Evolutionary conservation across 352 stramenopile genomes (phyloP).

Genomic region (Lagenidium sp.): DNA sequence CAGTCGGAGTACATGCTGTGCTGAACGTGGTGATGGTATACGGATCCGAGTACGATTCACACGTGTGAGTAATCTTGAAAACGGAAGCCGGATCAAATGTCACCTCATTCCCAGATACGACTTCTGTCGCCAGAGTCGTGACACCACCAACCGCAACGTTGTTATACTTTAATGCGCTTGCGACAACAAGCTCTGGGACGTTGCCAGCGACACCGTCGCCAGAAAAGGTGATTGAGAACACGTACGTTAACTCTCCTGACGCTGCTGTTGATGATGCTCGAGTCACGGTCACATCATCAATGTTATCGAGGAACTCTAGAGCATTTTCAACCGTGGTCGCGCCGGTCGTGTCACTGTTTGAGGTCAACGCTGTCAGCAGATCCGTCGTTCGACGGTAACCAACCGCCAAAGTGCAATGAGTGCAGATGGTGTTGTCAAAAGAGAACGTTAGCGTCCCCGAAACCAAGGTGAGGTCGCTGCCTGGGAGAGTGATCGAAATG

Average conservation of each 20-base stretch:
- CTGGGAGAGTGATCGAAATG: slow-evolving; percentile 63
- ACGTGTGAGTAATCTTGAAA: slow-evolving; percentile 61
- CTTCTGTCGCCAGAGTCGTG: slow-evolving; percentile 26
- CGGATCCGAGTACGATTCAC: slow-evolving; percentile 82
- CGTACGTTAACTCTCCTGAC: slow-evolving; percentile 43
- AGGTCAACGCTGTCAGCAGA: slow-evolving; percentile 28
- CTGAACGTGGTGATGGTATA: slow-evolving; percentile 42
- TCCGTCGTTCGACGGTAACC: slow-evolving; percentile 33
- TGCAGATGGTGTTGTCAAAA: slow-evolving; percentile 57
- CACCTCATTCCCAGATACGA: slow-evolving; percentile 32
- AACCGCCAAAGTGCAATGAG: slow-evolving; percentile 61
- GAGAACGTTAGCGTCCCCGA: slow-evolving; percentile 32
- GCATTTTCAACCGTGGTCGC: slow-evolving; percentile 14
- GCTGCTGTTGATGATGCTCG: slow-evolving; percentile 8
- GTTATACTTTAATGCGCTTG: slow-evolving; percentile 29
- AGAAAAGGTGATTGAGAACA: slow-evolving; percentile 84
- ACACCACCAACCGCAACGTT: slow-evolving; percentile 11
- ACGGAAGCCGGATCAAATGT: slow-evolving; percentile 21
- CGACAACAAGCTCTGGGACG: slow-evolving; percentile 62
- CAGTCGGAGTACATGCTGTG: slow-evolving; percentile 30
- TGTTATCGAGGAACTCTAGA: slow-evolving; percentile 41
- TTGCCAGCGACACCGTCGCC: slow-evolving; percentile 77
- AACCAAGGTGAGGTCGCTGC: slow-evolving; percentile 42
- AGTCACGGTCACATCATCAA: slow-evolving; percentile 35
- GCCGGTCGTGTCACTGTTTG: slow-evolving; percentile 6